Base-by-base conservation (phyloP, 371 early-diverging fungal species). In the Rhizopus arrhizus region DNA sequence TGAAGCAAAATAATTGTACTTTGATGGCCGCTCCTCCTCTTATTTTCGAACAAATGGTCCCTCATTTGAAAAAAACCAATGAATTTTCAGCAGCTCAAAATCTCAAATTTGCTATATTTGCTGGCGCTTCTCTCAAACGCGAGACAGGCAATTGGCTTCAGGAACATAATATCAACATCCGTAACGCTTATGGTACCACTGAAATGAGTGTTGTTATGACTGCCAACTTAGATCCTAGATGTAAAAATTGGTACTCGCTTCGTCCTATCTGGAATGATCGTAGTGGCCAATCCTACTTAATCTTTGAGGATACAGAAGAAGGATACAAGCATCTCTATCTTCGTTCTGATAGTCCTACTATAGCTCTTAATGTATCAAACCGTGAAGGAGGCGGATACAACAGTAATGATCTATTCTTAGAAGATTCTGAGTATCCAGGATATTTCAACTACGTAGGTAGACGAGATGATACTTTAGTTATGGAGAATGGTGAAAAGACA, bases 51-150 rank as follows among this genome's bases (percentile, higher is more conserved):
- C 61, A 65, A 41, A 52, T 65, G 52, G 10, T 52, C 6, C 16
- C 36, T 22, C 56, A 56, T 46, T 16, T 56, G 11, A 51, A 60
- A n/a, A 28, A 65, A 34, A 55, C 43, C 9, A 5, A 38, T 15
- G 33, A 61, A 15, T 41, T 43, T n/a, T 43, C 43, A 5, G 43
- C 50, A 10, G 36, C 60, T 10, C 53, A 56, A 7, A 16, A 13
- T 1, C 64, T 61, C 40, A 66, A 66, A 11, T 79, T 82, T 69
- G 83, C 83, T 43, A 64, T 95, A 6, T 84, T 82, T 53, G 96
- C 94, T 22, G 93, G 93, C 35, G 95, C 96, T 2, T 87, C 92
- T 15, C 75, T 95, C 42, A 63, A 49, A 29, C 4, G 29, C 3
- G 59, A 59, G 29, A 33, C 55, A 3, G 64, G 64, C 4, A 47